Base-by-base conservation (phyloP, 306 rosid genomes). In the Rubus parviflorus region DNA sequence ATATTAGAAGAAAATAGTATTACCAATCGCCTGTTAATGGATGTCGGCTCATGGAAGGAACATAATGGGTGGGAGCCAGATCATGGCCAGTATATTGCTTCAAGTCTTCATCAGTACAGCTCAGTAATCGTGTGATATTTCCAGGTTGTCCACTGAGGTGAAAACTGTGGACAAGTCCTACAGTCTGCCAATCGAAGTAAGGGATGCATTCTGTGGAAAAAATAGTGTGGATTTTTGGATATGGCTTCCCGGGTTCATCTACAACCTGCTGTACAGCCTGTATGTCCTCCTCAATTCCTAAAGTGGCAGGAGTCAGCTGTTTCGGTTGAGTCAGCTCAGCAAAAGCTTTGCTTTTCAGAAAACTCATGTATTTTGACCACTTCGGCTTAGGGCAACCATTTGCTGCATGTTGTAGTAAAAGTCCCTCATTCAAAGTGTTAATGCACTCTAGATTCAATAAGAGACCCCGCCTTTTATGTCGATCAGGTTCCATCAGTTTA, bases 1-100 rank as follows among this genome's bases (percentile, higher is more conserved):
- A 60, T 64, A n/a, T 20, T 7, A 43, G 48, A 72, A 83, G 22
- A 64, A 19, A 77, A 42, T 16, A 65, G 20, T 77, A 71, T 86
- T 95, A 95, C 97, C 99, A 95, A 86, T 95, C 99, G 81, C 91
- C 99, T 7, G 99, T 92, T 68, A 95, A 79, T 56, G 99, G 99
- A 85, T 95, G 99, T 71, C 76, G 90, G 78, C 88, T 95, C 99
- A 95, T 92, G 68, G 97, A 95, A 74, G 97, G 99, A 57, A 95
- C 97, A 75, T 90, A 86, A 84, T 95, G 99, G n/a, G 99, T 95
- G 47, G 97, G 97, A 78, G 97, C 99, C 70, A 95, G 87, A 77
- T 95, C 91, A 74, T 82, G 88, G 77, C 97, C 99, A 75, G 87
- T 77, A 79, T 95, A 95, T 71, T 86, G 71, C 83, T 77, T 77